Evolutionary conservation across 305 asterid species (phyloP).

Genomic region (Rubia peregrina): DNA sequence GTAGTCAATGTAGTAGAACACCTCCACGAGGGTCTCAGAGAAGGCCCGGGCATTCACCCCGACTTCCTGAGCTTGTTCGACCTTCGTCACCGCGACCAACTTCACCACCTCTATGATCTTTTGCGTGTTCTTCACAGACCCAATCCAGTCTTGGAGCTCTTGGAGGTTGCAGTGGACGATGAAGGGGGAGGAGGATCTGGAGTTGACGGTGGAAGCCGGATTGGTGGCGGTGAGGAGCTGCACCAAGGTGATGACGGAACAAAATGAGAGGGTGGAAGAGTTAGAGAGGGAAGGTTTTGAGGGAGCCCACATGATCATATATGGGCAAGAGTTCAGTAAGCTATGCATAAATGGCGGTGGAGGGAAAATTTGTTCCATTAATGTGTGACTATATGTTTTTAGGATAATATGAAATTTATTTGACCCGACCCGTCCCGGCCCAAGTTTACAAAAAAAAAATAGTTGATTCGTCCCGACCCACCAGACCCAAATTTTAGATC

Average conservation of each 20-base stretch:
- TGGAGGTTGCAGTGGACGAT: constrained; percentile 65
- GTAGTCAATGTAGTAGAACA: too few relatives aligned
- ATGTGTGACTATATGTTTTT: too few relatives aligned
- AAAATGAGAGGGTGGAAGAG: constrained; percentile 47
- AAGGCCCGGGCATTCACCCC: constrained; percentile 54
- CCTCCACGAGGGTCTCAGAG: constrained; percentile 39
- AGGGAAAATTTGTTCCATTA: too few relatives aligned
- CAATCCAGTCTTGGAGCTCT: constrained; percentile 69
- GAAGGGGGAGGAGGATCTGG: constrained; percentile 41
- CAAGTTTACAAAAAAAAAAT: too few relatives aligned
- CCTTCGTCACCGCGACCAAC: constrained; percentile 90
- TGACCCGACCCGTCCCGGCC: too few relatives aligned
- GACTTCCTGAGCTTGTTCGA: constrained; percentile 84
- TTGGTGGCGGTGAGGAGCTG: constrained; percentile 35
- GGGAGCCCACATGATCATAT: constrained; percentile 32
- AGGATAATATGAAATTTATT: too few relatives aligned
- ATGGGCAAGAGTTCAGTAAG: constrained; percentile 31
- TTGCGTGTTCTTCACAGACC: constrained; percentile 77
- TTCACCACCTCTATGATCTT: constrained; percentile 94
- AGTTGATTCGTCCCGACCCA: too few relatives aligned
- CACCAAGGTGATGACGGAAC: constrained; percentile 50
- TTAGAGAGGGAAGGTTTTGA: constrained; percentile 62
- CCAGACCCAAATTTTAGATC: too few relatives aligned
- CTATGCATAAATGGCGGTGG: constrained; percentile 12
- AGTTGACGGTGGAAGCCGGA: constrained; percentile 31